Percentiles rank a stretch among this genome's conserved stretches.
Evolutionary conservation across 257 asterid genomes (phyloP).

Genomic region (Solanum sejunctum): DNA sequence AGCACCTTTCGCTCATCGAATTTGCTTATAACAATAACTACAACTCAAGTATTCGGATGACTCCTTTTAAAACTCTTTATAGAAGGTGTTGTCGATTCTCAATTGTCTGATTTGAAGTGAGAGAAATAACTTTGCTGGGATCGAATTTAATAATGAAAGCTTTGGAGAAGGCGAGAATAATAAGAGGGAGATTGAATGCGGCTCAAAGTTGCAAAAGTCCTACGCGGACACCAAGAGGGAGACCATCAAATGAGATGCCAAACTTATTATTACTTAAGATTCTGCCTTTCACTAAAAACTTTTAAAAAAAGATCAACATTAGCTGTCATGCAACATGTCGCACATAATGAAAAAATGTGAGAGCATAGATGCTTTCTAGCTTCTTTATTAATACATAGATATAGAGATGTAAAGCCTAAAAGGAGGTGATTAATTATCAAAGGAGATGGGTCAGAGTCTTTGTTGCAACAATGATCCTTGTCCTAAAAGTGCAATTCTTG

Average conservation of each 20-base stretch:
- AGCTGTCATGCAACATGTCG: neutral
- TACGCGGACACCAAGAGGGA: too few relatives aligned
- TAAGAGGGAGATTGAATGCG: too few relatives aligned
- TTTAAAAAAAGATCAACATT: neutral
- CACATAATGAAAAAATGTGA: neutral
- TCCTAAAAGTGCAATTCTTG: neutral
- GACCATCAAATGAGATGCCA: neutral
- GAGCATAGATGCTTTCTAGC: neutral
- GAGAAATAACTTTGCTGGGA: too few relatives aligned
- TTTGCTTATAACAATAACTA: too few relatives aligned
- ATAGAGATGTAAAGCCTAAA: neutral
- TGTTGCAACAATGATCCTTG: neutral
- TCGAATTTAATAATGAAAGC: too few relatives aligned
- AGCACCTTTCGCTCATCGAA: too few relatives aligned
- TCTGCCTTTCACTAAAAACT: neutral
- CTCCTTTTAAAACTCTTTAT: too few relatives aligned
- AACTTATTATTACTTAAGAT: neutral
- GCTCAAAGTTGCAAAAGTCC: too few relatives aligned
- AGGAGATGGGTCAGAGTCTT: neutral
- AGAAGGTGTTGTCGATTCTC: fast-evolving
- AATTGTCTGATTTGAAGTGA: too few relatives aligned
- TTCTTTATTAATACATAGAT: neutral
- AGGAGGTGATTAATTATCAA: neutral
- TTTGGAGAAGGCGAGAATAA: too few relatives aligned
- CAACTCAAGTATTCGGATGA: too few relatives aligned